Conservation (phyloP, 1,139 yeast species). For the Saccharomyces hybrid region DNA sequence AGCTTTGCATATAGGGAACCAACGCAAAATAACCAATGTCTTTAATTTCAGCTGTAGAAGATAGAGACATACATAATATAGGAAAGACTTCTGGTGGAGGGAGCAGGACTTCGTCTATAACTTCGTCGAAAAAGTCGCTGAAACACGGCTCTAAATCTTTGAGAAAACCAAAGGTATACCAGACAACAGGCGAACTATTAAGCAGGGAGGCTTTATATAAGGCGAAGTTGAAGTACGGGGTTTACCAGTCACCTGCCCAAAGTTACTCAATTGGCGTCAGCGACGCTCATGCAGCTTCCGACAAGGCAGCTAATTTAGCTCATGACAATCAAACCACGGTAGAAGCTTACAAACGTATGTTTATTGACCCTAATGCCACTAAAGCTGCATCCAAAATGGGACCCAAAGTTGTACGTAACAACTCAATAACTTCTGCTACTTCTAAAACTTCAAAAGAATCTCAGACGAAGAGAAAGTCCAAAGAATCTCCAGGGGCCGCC, state of each 20-base stretch:
- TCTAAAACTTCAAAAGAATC: conserved; percentile 4
- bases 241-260: conserved; percentile 32
- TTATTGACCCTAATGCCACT: conserved; percentile 39
- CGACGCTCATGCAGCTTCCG: conserved; percentile 44
- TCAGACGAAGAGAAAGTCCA: neutral
- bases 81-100: conserved; percentile 19
- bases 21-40: conserved; percentile 35
- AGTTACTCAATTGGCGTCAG: conserved; percentile 53
- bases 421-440: conserved; percentile 2
- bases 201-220: conserved; percentile 65
- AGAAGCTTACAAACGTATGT: conserved; percentile 55
- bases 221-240: conserved; percentile 56
- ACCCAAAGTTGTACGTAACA: neutral
- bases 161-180: conserved; percentile 35
- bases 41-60: conserved; percentile 25
- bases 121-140: conserved; percentile 9
- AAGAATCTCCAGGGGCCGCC: conserved; percentile 19
- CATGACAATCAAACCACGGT: conserved; percentile 58
- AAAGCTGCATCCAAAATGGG: conserved; percentile 18
- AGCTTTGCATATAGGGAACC: conserved; percentile 1
- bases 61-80: conserved; percentile 18
- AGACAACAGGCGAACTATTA: conserved; percentile 48
- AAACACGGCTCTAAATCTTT: neutral
- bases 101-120: conserved; percentile 2
- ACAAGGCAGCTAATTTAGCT: conserved; percentile 70